These are phyloP conservation scores for Pycnococcus provasolii DNA, from an alignment of 139 green algal species.

Conservation along the genomic window DNA sequence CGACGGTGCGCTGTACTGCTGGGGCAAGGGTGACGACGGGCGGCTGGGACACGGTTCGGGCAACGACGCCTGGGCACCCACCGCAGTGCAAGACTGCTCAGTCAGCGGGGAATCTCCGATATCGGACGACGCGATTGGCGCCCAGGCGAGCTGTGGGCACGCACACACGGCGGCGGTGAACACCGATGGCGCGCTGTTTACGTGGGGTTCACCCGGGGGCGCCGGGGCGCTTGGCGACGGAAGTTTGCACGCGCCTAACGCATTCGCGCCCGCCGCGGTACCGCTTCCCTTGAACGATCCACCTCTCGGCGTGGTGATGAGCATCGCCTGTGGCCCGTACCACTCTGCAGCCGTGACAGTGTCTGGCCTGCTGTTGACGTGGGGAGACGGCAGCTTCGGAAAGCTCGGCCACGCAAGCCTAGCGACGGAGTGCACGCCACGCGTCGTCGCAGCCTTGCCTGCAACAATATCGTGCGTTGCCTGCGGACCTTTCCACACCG, in stretches of 20 bases:
- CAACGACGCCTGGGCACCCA: background rate
- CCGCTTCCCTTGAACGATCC: too few species aligned
- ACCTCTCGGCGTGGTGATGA: too few species aligned
- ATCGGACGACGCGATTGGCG: too few species aligned
- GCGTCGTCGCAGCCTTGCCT: background rate
- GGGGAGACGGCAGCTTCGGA: slow-evolving; percentile 81
- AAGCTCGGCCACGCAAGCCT: slow-evolving; percentile 63
- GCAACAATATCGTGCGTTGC: slow-evolving; percentile 38
- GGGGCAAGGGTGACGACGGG: slow-evolving; percentile 13
- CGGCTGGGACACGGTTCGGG: slow-evolving; percentile 11
- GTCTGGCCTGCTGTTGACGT: slow-evolving; percentile 73
- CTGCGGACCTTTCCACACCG: slow-evolving; percentile 77
- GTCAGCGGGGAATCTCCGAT: too few species aligned
- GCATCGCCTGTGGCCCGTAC: slow-evolving; percentile 73
- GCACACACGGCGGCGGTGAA: slow-evolving; percentile 3
- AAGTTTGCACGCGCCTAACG: too few species aligned
- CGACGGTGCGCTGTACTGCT: slow-evolving; percentile 9
- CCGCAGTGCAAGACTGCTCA: too few species aligned
- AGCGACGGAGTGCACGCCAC: background rate
- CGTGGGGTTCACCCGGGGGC: slow-evolving; percentile 14
- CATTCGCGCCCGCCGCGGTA: too few species aligned
- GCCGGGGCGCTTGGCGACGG: slow-evolving; percentile 1
- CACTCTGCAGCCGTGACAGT: slow-evolving; percentile 56
- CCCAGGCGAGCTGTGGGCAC: background rate
- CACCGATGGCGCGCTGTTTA: slow-evolving; percentile 13